Evolutionary conservation across 2,329 filamentous ascomycete species (phyloP).

Genomic region (Alternaria atra): DNA sequence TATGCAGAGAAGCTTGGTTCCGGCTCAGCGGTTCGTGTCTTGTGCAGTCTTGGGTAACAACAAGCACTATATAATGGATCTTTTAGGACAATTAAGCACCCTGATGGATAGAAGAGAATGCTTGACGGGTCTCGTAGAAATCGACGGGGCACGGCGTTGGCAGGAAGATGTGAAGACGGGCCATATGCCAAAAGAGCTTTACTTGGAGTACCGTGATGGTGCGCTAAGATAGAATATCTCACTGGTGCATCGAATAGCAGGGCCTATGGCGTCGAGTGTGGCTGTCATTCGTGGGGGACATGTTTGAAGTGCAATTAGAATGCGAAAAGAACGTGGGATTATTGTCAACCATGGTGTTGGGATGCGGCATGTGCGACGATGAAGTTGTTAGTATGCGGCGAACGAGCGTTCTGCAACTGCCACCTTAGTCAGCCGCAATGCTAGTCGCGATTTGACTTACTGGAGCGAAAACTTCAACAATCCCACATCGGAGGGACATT

Average conservation of each 20-base stretch:
- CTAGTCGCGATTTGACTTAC: background rate
- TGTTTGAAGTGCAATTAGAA: background rate
- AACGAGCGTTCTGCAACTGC: background rate
- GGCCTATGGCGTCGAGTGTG: conserved; percentile 1
- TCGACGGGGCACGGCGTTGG: background rate
- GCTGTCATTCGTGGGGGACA: background rate
- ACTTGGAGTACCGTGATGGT: conserved; percentile 17
- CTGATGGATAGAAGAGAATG: conserved; percentile 10
- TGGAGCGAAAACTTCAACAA: background rate
- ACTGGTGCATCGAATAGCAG: background rate
- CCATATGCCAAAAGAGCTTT: background rate
- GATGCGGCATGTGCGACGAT: background rate
- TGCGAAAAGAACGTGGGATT: background rate
- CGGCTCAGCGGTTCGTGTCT: conserved; percentile 8
- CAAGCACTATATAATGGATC: conserved; percentile 16
- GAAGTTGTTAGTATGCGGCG: background rate
- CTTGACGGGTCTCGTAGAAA: conserved; percentile 1
- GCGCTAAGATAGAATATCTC: conserved; percentile 11
- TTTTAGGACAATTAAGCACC: conserved; percentile 5
- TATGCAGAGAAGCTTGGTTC: conserved; percentile 10
- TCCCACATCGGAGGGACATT: background rate
- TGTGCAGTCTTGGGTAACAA: conserved; percentile 9
- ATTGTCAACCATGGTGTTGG: background rate
- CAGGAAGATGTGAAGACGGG: background rate
- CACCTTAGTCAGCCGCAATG: conserved; percentile 1